Evolutionary conservation across 2,329 filamentous ascomycete genomes (phyloP), one percentile per base, ranked within the genome.

Genomic region (Sarocladium oryzae): DNA sequence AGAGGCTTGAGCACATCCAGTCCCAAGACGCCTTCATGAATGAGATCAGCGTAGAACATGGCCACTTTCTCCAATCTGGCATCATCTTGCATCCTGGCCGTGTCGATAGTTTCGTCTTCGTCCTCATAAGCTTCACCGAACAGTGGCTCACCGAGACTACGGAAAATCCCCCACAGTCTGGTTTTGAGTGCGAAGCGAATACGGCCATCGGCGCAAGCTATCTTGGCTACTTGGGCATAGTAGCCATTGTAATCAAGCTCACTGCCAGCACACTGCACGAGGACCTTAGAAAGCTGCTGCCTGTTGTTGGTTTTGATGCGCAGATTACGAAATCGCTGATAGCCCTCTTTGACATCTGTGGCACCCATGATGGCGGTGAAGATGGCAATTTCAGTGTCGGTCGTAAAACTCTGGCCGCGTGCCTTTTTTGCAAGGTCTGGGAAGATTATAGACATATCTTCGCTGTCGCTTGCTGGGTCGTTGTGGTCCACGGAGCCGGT

Each of bases 301-400:
- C 46, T 23, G 61, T 96, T 90, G 16, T 88, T 81, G 58, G 85
- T 88, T 69, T 93, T 96, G 43, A 99, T 76, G 32, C 84, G 84
- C 9, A 99, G 79, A 63, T 95, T 95, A 53, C 84, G 73, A 7
- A 96, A 75, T 16, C 90, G 86, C 9, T 84, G 71, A 59, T 91
- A 84, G 0, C 90, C 93, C 61, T 97, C 89, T 58, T 90, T 84
- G 64, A 80, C 89, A 63, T 96, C 89, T 9, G 79, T 81, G 1
- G 89, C 88, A 10, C 88, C 91, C 75, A 96, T 87, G 54, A 99
- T 84, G 4, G 90, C 85, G 30, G 95, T 80, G 66, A 99, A 99
- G 54, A 99, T 95, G n/a, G 89, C 88, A 50, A 89, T 82, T 41
- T 91, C 85, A 18, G 93, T 79, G 53, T 89, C 84, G 0, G 89